Evolutionary conservation across 177 flowering plant genomes (phyloP).

Genomic region (Tripterygium wilfordii): DNA sequence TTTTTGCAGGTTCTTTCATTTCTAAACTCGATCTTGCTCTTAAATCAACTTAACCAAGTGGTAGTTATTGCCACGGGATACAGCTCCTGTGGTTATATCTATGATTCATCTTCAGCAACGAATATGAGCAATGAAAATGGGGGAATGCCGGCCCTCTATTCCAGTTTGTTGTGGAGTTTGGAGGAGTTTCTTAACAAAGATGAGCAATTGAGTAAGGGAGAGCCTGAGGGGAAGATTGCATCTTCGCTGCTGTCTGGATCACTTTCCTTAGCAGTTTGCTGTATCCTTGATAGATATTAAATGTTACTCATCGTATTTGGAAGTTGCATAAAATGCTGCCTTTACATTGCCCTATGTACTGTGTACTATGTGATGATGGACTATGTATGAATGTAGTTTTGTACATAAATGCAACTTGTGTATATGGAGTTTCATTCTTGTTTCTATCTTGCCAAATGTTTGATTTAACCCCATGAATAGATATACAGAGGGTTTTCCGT

Average conservation of each 20-base stretch:
- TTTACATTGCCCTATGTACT: no score
- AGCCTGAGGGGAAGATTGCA: constrained; percentile 22
- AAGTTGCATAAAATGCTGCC: no score
- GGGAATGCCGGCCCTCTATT: constrained; percentile 46
- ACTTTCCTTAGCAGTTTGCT: constrained; percentile 86
- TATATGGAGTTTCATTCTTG: background rate
- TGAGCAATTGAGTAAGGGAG: constrained; percentile 39
- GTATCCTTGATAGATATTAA: constrained; percentile 67
- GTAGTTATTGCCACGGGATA: constrained; percentile 84
- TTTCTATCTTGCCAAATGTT: no score
- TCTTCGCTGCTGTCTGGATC: constrained; percentile 83
- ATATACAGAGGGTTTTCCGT: constrained; percentile 77
- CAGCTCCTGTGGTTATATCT: constrained; percentile 72
- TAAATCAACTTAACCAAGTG: constrained; percentile 87
- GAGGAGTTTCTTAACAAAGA: constrained; percentile 64
- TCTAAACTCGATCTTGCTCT: constrained; percentile 64
- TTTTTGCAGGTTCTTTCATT: constrained; percentile 65
- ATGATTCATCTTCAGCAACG: constrained; percentile 53
- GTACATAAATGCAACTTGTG: background rate
- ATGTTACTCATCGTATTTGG: no score
- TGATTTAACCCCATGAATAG: constrained; percentile 33
- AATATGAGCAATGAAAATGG: constrained; percentile 28
- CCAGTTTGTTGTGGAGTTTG: constrained; percentile 49
- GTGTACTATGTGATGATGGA: no score
- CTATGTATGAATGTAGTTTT: no score